Conservation (phyloP, 257 asterid species). For the Solanum pimpinellifolium region DNA sequence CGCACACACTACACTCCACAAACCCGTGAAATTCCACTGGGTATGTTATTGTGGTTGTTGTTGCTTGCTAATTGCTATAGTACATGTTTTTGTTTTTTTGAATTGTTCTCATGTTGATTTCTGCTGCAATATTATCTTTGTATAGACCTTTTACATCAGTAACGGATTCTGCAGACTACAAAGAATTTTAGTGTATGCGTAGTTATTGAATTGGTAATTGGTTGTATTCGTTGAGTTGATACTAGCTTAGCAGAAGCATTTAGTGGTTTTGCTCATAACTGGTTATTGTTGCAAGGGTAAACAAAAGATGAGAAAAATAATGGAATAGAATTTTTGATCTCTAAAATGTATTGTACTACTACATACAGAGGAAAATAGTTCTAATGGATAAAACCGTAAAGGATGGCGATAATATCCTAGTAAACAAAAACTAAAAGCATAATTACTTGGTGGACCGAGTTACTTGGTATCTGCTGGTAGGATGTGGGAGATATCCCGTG, state of each 20-base stretch:
- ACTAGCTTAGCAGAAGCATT: background rate
- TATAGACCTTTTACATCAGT: background rate
- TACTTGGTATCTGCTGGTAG: background rate
- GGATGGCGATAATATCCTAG: background rate
- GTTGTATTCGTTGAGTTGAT: background rate
- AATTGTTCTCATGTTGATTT: background rate
- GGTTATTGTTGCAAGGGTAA: background rate
- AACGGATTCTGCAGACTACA: background rate
- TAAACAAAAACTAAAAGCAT: background rate
- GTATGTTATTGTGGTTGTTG: no score
- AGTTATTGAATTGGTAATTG: background rate
- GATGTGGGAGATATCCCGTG: background rate
- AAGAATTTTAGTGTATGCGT: background rate
- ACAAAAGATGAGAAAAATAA: background rate
- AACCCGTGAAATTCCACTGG: no score
- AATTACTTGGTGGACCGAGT: background rate
- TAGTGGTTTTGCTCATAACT: background rate
- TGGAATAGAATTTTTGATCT: background rate
- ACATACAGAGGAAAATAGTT: background rate
- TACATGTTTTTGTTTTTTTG: no score
- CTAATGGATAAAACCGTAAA: background rate
- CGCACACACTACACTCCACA: no score
- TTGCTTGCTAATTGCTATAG: no score
- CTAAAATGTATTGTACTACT: background rate
- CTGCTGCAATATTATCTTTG: background rate